Base-by-base conservation (phyloP, 148 eudicot genomes). In the Cornus florida region DNA sequence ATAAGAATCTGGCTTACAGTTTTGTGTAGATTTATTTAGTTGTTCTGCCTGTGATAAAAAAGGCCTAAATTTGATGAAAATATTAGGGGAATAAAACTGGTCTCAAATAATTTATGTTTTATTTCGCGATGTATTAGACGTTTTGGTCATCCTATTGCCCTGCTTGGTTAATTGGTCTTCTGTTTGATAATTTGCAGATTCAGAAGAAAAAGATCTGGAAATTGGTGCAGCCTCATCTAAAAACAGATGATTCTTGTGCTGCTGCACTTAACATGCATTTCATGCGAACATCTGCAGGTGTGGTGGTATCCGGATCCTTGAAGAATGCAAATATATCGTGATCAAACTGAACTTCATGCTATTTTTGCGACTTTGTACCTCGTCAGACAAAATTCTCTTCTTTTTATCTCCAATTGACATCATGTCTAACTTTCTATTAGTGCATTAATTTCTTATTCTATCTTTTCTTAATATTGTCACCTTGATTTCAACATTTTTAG, bases 161-260 rank as follows among this genome's bases (percentile, higher is more conserved):
- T 43, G 48, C 48, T 43, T 43, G 48, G 50, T 35, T 33, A 13
- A 48, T 23, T 23, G 2, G 14, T 17, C 33, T 19, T 20, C 32
- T 28, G 73, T 41, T 53, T 31, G 35, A 20, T 38, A 39, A 72
- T 17, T 43, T 86, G 83, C 92, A 94, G 97, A 85, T 93, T 84
- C 97, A 91, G 87, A 95, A 95, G 97, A 95, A 95, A 82, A 95
- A 93, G 87, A 83, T 92, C 10, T 95, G 99, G 99, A 98, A 95
- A 85, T 74, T 77, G 33, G 90, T 95, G 69, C 99, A 95, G 80
- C 98, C 99, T 71, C 97, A 92, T 87, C 91, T 93, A 10, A 92
- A 86, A 80, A 93, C 99, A 9, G 94, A 93, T 82, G 86, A 78
- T 65, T 78, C 91, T 77, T 80, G 95, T 72, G 83, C 84, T 73